Percentiles rank a stretch among this genome's conserved stretches.
phyloP scores from a whole-genome alignment of 148 eudicot species.

The Chenopodium berlandieri region DNA sequence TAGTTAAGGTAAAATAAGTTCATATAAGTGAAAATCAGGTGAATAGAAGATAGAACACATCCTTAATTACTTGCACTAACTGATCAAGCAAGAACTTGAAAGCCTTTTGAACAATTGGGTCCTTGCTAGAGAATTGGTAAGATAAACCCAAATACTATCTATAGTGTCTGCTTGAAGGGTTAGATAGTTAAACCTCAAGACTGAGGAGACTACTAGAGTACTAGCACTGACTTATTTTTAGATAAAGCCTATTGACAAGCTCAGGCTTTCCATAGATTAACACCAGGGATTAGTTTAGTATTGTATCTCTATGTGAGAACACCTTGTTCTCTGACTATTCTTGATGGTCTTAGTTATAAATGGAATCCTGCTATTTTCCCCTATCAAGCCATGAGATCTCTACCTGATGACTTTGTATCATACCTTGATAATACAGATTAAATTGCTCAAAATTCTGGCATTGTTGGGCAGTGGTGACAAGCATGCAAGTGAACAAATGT shows the following conservation, averaged over 20 bases:
- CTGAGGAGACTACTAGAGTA: no score
- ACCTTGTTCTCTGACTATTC: no score
- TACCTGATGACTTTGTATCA: background rate
- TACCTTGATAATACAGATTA: slow-evolving; percentile 56
- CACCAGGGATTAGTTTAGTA: no score
- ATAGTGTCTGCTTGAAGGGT: background rate
- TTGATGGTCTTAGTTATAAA: background rate
- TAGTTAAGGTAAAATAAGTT: no score
- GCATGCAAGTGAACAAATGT: slow-evolving; percentile 91
- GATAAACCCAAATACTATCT: background rate
- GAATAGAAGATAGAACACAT: no score
- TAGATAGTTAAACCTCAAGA: no score
- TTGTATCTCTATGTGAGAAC: no score
- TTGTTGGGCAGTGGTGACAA: slow-evolving; percentile 91
- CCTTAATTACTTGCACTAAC: background rate
- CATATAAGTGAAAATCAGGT: no score
- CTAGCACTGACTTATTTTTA: no score
- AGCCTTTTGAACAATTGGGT: background rate
- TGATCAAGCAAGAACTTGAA: background rate
- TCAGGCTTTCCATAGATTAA: no score
- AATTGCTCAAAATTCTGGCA: slow-evolving; percentile 87
- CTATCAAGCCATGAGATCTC: background rate
- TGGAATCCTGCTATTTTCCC: background rate
- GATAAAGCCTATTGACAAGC: no score
- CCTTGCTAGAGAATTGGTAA: background rate